phyloP scores from a whole-genome alignment of 208 protist species.

The Trichomonas tenax region DNA sequence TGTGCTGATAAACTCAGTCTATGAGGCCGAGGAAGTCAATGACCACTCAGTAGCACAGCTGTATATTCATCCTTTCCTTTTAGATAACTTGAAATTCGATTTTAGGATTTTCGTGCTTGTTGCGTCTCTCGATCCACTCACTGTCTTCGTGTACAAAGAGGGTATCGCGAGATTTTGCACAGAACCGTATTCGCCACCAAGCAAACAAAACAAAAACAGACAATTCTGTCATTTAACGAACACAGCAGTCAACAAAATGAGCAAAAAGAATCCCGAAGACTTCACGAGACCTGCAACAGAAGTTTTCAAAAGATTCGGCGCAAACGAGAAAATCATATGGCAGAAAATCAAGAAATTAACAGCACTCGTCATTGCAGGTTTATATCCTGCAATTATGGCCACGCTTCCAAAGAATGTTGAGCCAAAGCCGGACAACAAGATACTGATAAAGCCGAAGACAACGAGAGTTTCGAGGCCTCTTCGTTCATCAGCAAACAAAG shows the following conservation, averaged over 20 bases:
- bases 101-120: slow-evolving; percentile 37
- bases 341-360: not conserved
- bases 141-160: slow-evolving; percentile 30
- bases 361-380: not conserved
- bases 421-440: not conserved
- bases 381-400: not conserved
- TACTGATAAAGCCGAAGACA: not conserved
- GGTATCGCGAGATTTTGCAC: slow-evolving; percentile 29
- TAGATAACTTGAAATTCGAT: slow-evolving; percentile 38
- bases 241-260: not conserved
- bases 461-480: not conserved
- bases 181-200: slow-evolving; percentile 19
- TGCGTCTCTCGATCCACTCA: slow-evolving; percentile 24
- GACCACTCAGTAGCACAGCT: slow-evolving; percentile 14
- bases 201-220: not conserved
- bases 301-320: not conserved
- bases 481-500: not conserved
- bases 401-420: not conserved
- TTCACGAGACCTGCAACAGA: not conserved
- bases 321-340: not conserved
- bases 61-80: slow-evolving; percentile 31
- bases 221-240: slow-evolving; percentile 27
- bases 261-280: not conserved
- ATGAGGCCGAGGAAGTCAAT: not conserved
- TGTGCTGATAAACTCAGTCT: not conserved